Evolutionary conservation across 163 green algal species (phyloP).

Genomic region (Chlamydomonas reinhardtii): DNA sequence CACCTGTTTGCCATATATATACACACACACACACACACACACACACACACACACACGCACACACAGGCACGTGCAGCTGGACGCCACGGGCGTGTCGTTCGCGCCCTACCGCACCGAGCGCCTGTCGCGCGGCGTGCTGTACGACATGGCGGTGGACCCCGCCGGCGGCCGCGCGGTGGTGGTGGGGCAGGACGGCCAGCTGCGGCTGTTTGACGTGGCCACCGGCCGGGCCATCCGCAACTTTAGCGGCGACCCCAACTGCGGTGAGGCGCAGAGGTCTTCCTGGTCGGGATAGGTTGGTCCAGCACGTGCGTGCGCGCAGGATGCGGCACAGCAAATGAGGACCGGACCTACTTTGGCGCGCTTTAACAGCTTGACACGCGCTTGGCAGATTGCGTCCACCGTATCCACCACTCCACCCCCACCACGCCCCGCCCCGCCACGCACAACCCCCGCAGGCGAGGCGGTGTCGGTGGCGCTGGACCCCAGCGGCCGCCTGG

Average conservation of each 20-base stretch:
- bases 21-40: too few species aligned
- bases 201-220: slow-evolving; percentile 63
- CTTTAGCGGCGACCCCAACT: slow-evolving; percentile 42
- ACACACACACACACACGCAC: too few species aligned
- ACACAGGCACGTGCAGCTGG: slow-evolving; percentile 47
- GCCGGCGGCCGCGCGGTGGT: slow-evolving; percentile 47
- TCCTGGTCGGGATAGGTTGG: too few species aligned
- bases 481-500: slow-evolving; percentile 60
- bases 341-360: too few species aligned
- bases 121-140: slow-evolving; percentile 57
- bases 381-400: too few species aligned
- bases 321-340: too few species aligned
- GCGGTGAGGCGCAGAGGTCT: slow-evolving; percentile 50
- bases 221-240: slow-evolving; percentile 35
- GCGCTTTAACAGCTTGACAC: too few species aligned
- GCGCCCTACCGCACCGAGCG: slow-evolving; percentile 52
- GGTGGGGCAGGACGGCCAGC: slow-evolving; percentile 50
- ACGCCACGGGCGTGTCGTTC: slow-evolving; percentile 9
- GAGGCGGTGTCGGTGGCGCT: slow-evolving; percentile 63
- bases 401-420: too few species aligned
- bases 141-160: slow-evolving; percentile 61
- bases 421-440: too few species aligned
- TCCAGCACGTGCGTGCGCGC: too few species aligned
- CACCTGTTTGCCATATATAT: too few species aligned
- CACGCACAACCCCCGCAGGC: too few species aligned